Base-by-base conservation (phyloP, 106 monocot species). In the Allium sativum region DNA sequence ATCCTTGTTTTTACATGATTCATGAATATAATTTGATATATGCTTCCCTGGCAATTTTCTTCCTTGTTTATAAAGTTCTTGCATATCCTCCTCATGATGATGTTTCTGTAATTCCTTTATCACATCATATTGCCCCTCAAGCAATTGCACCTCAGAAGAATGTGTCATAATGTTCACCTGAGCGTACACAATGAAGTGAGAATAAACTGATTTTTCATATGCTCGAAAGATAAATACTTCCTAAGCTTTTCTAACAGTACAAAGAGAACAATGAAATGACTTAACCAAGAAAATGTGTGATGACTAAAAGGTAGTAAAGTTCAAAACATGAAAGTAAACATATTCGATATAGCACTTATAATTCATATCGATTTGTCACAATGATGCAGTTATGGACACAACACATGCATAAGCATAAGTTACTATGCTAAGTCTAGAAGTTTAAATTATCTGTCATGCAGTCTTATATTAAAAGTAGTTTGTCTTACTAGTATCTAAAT, bases 101-200 rank as follows among this genome's bases (percentile, higher is more conserved):
- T 77, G 46, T 53, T 66, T 71, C 44, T 71, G 70, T 71, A 77
- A 60, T 47, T 64, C 20, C 44, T 66, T 54, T 66, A 77, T 71
- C 15, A 18, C 40, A 53, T 61, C 65, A 17, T 50, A 20, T 52
- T 71, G 76, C 70, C 76, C 31, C 31, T 31, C 31, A 31, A 31
- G 71, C 66, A 59, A 18, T 60, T 77, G 70, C 58, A 77, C 76
- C 52, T 71, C 47, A 18, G 17, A 21, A 70, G 76, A 48, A 66
- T 77, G 71, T 40, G 71, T 71, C 61, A 77, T 50, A 50, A 77
- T 57, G 43, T 77, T 77, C n/a, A 77, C 70, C 76, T 77, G 43
- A 16, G 13, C 12, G 53, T 40, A 53, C 14, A 50, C 52, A 60
- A 62, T 48, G 48, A 15, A 15, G 48, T 11, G 48, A 7, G 48